Evolutionary conservation across 2,329 filamentous ascomycete genomes (phyloP), one percentile per base, ranked within the genome.

Genomic region (Mycosphaerella sp.): DNA sequence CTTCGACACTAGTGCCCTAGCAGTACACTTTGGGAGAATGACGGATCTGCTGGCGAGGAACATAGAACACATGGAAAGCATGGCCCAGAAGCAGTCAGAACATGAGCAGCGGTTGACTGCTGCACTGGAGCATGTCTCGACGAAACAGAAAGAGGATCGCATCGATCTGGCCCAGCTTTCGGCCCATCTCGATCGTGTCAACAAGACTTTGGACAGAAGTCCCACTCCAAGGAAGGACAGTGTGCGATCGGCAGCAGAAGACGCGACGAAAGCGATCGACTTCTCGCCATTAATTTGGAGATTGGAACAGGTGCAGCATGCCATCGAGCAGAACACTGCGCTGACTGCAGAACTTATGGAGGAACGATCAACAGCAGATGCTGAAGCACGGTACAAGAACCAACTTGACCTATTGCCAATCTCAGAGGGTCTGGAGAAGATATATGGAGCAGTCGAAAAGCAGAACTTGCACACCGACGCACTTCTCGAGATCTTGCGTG

Each of bases 151-250:
- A 13, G 46, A 54, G 9, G 55, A 62, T 16, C 47, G 53, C 6
- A 48, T 59, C 5, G 58, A 64, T 35, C 50, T 65, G 58, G 50
- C 52, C 8, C 60, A 60, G 37, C 49, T 64, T 6, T 57, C 57
- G 27, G 51, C 58, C 14, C 61, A 64, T 47, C 54, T 65, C 9
- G 61, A 63, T 45, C 60, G 63, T 13, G 60, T 65, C 21, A 61
- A 65, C 36, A 32, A 49, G 9, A 54, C 62, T 25, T 55, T 64
- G 56, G 62, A 62, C 37, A 45, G 54, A 32, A 52, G 45, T 16
- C 21, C 49, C 13, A 53, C 27, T 4, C 55, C 59, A 4, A 49
- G 54, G 7, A 51, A 54, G 27, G 59, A 59, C 14, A 57, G 49
- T 28, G 50, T 53, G 7, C 44, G 52, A 1, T 17, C 21, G 1